These are phyloP conservation scores for Proteromonas lacertae DNA, from an alignment of 352 stramenopile species.

Conservation along the genomic window DNA sequence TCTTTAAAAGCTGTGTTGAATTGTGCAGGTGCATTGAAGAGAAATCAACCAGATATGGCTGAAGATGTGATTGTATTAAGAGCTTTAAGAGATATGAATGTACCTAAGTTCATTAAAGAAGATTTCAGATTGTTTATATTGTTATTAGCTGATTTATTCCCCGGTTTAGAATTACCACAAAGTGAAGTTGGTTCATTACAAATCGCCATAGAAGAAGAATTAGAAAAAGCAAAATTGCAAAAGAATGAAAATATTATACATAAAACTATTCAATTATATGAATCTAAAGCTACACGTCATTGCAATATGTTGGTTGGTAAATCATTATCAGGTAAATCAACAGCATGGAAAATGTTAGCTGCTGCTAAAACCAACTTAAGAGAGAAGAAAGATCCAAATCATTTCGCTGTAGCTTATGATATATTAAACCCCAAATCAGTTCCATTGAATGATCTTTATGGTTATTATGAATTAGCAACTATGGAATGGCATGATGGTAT, in stretches of 20 bases:
- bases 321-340: slow-evolving; percentile 48
- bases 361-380: slow-evolving; percentile 21
- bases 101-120: slow-evolving; percentile 62
- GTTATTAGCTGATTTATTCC: slow-evolving; percentile 57
- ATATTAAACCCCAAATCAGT: slow-evolving; percentile 68
- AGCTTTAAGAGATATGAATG: slow-evolving; percentile 50
- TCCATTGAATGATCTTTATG: slow-evolving; percentile 67
- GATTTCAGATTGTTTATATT: slow-evolving; percentile 53
- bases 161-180: slow-evolving; percentile 25
- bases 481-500: slow-evolving; percentile 79
- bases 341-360: slow-evolving; percentile 41
- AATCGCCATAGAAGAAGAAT: slow-evolving; percentile 11
- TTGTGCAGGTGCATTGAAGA: slow-evolving; percentile 50
- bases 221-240: slow-evolving; percentile 22
- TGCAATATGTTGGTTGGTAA: slow-evolving; percentile 72
- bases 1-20: slow-evolving; percentile 60
- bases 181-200: slow-evolving; percentile 41
- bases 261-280: slow-evolving; percentile 64
- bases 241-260: slow-evolving; percentile 17
- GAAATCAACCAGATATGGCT: slow-evolving; percentile 56
- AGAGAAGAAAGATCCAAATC: neutral
- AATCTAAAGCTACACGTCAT: slow-evolving; percentile 63
- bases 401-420: slow-evolving; percentile 7
- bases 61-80: slow-evolving; percentile 52
- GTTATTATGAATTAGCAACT: slow-evolving; percentile 61